Base-by-base conservation (phyloP, 2,329 filamentous ascomycete species). In the Paecilomyces dactylethromorphus region DNA sequence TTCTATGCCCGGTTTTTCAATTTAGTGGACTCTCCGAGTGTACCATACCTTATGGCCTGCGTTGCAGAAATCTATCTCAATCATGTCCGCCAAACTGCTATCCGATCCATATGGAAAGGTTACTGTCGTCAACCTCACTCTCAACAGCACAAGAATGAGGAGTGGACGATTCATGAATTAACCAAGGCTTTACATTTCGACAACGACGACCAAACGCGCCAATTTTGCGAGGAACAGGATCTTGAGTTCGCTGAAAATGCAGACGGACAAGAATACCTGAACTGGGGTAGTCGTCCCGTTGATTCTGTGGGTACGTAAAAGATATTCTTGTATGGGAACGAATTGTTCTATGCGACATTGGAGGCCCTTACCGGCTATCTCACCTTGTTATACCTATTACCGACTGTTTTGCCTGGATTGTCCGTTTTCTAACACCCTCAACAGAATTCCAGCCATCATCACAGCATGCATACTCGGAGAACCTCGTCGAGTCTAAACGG, bases 11-110 rank as follows among this genome's bases (percentile, higher is more conserved):
- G 76, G 2, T 87, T 87, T 64, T 88, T 85, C 78, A 76, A 74
- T 10, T 65, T 85, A 18, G 70, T 87, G 50, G 75, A 77, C 57
- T 87, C 84, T 0, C 75, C 76, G 3, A 74, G 77, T 32, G 79
- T 84, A 1, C 83, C 85, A 0, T 88, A 87, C 65, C 72, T 87
- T 7, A 84, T 86, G 81, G 84, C 81, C 7, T 87, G 85, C 69
- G 83, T 86, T 24, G 82, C 84, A 1, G 85, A 87, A 64, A 81
- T 86, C 11, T 82, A 83, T 61, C 87, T 88, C 71, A 82, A 82
- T 57, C 73, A 82, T 26, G 74, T 87, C 51, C 82, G 85, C 11
- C 78, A 82, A 55, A 80, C 78, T 24, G 79, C 82, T 5, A 76
- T 88, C 53, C 79, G 82, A 45, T 76, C 78, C 2, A 79, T 86